phyloP scores from a whole-genome alignment of 192 early-diverging fungal genomes.

The Entophlyctis luteolus region DNA sequence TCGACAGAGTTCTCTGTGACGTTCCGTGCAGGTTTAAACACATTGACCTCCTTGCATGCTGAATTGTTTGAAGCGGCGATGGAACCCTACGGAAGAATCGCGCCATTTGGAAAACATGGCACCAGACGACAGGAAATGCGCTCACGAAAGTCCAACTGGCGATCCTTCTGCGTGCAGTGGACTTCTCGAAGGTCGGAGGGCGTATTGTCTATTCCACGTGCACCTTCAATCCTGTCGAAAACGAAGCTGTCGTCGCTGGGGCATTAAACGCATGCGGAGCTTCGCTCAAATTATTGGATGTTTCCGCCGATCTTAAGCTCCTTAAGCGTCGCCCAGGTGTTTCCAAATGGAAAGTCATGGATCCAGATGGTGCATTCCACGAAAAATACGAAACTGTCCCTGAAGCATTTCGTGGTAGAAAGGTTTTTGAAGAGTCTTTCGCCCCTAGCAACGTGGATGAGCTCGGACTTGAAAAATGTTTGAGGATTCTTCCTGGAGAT shows the following conservation, averaged over 20 bases:
- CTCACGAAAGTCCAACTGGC: conserved; percentile 82
- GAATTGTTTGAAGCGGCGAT: conserved; percentile 63
- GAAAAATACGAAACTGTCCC: conserved; percentile 28
- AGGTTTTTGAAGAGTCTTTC: conserved; percentile 38
- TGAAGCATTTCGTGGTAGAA: conserved; percentile 3
- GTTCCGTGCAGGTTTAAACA: conserved; percentile 71
- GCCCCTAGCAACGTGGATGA: conserved; percentile 29
- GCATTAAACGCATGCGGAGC: conserved; percentile 65
- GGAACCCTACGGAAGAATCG: conserved; percentile 96
- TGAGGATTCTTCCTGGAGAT: conserved; percentile 87
- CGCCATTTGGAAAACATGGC: conserved; percentile 88
- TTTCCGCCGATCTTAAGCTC: conserved; percentile 70
- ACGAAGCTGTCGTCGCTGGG: conserved; percentile 91
- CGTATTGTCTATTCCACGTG: conserved; percentile 97
- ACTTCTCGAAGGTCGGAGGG: conserved; percentile 85
- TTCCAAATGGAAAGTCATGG: conserved; percentile 82
- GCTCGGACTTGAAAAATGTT: conserved; percentile 47
- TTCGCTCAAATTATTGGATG: conserved; percentile 81
- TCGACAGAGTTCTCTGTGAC: conserved; percentile 95
- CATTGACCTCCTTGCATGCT: background rate
- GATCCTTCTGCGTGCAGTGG: conserved; percentile 82
- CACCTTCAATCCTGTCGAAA: conserved; percentile 96
- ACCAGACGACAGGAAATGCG: conserved; percentile 63
- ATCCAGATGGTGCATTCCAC: conserved; percentile 58
- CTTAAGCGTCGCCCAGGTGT: conserved; percentile 82